A percentile compares a stretch with the other conserved stretches of the same genome.
phyloP scores from a whole-genome alignment of 176 grass and related monocot species.

The Hordeum marinum region DNA sequence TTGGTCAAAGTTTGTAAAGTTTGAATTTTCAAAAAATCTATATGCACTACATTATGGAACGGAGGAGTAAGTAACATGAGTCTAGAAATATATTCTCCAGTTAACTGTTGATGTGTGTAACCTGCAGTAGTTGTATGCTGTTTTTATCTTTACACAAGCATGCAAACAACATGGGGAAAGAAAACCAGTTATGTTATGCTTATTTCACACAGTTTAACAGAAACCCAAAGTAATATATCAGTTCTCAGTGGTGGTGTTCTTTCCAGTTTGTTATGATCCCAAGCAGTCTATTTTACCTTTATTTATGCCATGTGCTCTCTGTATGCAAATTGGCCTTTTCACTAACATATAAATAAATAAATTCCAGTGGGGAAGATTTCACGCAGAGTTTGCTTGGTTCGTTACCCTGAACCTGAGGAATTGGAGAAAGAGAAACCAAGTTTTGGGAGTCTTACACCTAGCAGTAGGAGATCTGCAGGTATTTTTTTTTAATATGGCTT shows the following conservation, averaged over 20 bases:
- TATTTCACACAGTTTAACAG: neutral
- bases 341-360: constrained; percentile 21
- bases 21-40: too few species aligned
- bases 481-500: neutral
- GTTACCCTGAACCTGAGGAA: constrained; percentile 59
- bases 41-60: too few species aligned
- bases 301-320: neutral
- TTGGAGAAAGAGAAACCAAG: constrained; percentile 49
- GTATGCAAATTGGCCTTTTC: constrained; percentile 11
- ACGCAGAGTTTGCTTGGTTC: constrained; percentile 61
- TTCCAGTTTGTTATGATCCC: neutral
- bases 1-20: too few species aligned
- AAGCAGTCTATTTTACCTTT: neutral
- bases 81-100: neutral
- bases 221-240: neutral
- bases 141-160: neutral
- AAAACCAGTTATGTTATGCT: neutral
- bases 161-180: neutral
- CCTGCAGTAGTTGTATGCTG: neutral
- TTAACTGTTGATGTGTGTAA: neutral
- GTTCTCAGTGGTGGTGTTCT: neutral
- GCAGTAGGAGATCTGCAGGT: constrained; percentile 60
- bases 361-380: constrained; percentile 74
- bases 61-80: neutral
- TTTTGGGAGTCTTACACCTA: constrained; percentile 27